Base-by-base conservation (phyloP, 2,329 filamentous ascomycete species). In the Emmonsia crescens region DNA sequence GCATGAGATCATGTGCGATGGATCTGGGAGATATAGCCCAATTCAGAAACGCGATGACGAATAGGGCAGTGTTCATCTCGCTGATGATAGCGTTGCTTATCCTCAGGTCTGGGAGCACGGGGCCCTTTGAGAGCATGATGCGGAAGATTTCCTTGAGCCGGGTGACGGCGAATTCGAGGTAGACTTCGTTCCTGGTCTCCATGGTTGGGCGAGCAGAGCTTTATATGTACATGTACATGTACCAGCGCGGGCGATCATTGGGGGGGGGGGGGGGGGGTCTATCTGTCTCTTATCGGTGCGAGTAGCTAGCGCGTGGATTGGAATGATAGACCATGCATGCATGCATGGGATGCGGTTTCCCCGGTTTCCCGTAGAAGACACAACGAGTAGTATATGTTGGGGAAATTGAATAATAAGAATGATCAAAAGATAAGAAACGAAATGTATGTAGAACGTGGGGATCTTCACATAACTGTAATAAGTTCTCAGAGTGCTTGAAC, bases 81-180 rank as follows among this genome's bases (percentile, higher is more conserved):
- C 3, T 16, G 5, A 12, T 21, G 19, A 19, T 19, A 8, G 75
- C 49, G 31, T 59, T 63, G 52, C 61, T 67, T 21, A 68, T 64
- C 8, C 66, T 38, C 63, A 42, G 21, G 14, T 48, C 9, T 31
- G 14, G 55, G 52, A 56, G 16, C 38, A 57, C 12, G 27, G 19
- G 21, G 46, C 36, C 36, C 36, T 9, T 38, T 9, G 9, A 14
- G 36, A 9, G 36, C 36, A 38, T 8, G 36, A 14, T 38, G 36
- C 14, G 8, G 19, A 44, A n/a, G 19, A n/a, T n/a, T 2, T n/a
- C 19, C 19, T 21, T 44, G 16, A 44, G 42, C 16, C 42, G 42
- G 42, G 8, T 5, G 42, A 44, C 16, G 16, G 42, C 42, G 42
- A 44, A 38, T 44, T 44, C 19, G 42, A 44, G 42, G 42, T 44